These are phyloP conservation scores for Isabelozyma heimii DNA, from an alignment of 805 yeast species.

Conservation along the genomic window DNA sequence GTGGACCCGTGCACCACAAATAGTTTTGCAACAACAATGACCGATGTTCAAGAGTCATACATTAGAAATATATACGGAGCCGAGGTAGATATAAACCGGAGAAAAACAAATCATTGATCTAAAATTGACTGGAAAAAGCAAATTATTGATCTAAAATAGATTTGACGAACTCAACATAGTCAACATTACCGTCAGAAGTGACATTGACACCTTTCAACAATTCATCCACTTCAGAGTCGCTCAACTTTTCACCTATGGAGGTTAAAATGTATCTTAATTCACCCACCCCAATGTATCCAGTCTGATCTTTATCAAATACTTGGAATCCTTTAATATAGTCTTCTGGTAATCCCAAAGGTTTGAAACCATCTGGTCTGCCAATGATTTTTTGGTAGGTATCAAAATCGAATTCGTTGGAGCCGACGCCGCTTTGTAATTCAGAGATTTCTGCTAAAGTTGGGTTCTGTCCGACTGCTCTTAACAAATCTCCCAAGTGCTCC, in stretches of 20 bases:
- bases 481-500: constrained; percentile 84
- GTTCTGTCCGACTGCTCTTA: constrained; percentile 97
- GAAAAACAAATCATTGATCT: not conserved
- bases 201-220: constrained; percentile 92
- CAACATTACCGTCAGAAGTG: constrained; percentile 90
- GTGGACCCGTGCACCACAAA: not conserved
- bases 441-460: constrained; percentile 88
- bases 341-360: constrained; percentile 80
- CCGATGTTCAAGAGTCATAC: not conserved
- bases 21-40: not conserved
- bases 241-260: constrained; percentile 89
- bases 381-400: constrained; percentile 74
- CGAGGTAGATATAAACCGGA: not conserved
- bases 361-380: constrained; percentile 85
- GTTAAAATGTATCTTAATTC: constrained; percentile 93
- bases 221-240: constrained; percentile 92
- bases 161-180: constrained; percentile 92
- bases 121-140: not conserved
- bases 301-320: constrained; percentile 92
- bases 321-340: constrained; percentile 93
- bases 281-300: constrained; percentile 97
- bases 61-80: not conserved
- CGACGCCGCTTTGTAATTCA: constrained; percentile 41
- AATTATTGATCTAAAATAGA: constrained; percentile 81
- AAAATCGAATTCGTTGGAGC: constrained; percentile 61